Evolutionary conservation across 208 protist species (phyloP).

Genomic region (Wallacemonas sp.): DNA sequence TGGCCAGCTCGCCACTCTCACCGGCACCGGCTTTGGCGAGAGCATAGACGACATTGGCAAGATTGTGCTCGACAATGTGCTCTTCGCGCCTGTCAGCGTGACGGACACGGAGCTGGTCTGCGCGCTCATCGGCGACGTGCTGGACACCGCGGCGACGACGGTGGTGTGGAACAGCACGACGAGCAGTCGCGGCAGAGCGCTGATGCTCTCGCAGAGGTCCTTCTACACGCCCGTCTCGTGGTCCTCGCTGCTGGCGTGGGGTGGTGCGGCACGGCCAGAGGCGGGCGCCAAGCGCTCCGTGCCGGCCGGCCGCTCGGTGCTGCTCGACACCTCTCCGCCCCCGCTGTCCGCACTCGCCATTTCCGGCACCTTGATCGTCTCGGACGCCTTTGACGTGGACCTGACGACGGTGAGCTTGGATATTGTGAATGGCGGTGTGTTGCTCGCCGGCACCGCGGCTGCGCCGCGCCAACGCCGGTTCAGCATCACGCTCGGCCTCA

Average conservation of each 20-base stretch:
- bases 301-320: slow-evolving; percentile 24
- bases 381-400: slow-evolving; percentile 34
- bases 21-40: slow-evolving; percentile 33
- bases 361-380: slow-evolving; percentile 41
- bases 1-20: slow-evolving; percentile 22
- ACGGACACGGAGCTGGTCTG: slow-evolving; percentile 28
- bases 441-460: slow-evolving; percentile 32
- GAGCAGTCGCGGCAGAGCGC: slow-evolving; percentile 21
- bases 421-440: slow-evolving; percentile 28
- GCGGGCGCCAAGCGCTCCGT: slow-evolving; percentile 30
- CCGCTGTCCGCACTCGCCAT: slow-evolving; percentile 30
- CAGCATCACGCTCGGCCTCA: slow-evolving; percentile 31
- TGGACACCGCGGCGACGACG: slow-evolving; percentile 12
- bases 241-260: slow-evolving; percentile 52
- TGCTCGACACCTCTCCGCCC: slow-evolving; percentile 45
- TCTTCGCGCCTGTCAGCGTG: slow-evolving; percentile 29
- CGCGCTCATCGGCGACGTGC: slow-evolving; percentile 32
- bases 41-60: slow-evolving; percentile 21
- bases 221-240: slow-evolving; percentile 45
- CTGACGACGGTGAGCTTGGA: slow-evolving; percentile 24
- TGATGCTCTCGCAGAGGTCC: slow-evolving; percentile 31
- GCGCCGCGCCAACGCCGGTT: slow-evolving; percentile 30
- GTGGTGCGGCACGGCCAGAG: slow-evolving; percentile 22
- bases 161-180: slow-evolving; percentile 24
- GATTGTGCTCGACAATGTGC: slow-evolving; percentile 33